Conservation (phyloP, 2,329 filamentous ascomycete genomes). For the Trichoderma guizhouense region DNA sequence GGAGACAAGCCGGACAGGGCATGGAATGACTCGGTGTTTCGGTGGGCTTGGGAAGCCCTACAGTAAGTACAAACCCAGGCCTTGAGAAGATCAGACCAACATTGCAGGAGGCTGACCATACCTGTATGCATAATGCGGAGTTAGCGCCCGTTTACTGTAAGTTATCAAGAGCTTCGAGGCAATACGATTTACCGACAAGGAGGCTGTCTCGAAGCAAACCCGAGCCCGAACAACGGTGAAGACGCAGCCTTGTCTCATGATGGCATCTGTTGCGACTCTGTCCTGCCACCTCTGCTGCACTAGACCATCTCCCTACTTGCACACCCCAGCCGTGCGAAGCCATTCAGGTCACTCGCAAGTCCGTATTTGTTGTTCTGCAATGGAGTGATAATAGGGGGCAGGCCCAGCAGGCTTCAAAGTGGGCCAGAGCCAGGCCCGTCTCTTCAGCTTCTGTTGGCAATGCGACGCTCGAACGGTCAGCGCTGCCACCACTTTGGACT, state of each 20-base stretch:
- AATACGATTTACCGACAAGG: neutral
- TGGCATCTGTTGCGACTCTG: constrained; percentile 3
- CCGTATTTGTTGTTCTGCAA: constrained; percentile 3
- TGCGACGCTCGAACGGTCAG: constrained; percentile 4
- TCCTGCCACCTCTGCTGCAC: neutral
- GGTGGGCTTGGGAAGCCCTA: neutral
- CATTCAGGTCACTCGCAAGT: neutral
- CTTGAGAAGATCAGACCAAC: constrained; percentile 8
- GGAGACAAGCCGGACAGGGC: constrained; percentile 3
- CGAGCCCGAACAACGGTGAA: neutral
- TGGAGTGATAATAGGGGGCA: constrained; percentile 14
- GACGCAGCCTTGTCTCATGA: constrained; percentile 11
- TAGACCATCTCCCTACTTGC: neutral
- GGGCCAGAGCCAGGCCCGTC: constrained; percentile 13
- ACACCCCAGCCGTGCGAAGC: neutral
- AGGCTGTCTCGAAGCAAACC: neutral
- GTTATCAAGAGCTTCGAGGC: neutral
- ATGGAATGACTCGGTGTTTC: neutral
- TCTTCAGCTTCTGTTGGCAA: constrained; percentile 11
- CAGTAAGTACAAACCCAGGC: neutral
- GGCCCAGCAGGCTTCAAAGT: neutral
- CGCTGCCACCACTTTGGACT: neutral
- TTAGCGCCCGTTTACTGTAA: neutral
- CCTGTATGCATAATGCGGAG: constrained; percentile 10
- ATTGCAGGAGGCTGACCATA: neutral